phyloP scores from a whole-genome alignment of 176 grass and related monocot genomes.

The Themeda triandra region DNA sequence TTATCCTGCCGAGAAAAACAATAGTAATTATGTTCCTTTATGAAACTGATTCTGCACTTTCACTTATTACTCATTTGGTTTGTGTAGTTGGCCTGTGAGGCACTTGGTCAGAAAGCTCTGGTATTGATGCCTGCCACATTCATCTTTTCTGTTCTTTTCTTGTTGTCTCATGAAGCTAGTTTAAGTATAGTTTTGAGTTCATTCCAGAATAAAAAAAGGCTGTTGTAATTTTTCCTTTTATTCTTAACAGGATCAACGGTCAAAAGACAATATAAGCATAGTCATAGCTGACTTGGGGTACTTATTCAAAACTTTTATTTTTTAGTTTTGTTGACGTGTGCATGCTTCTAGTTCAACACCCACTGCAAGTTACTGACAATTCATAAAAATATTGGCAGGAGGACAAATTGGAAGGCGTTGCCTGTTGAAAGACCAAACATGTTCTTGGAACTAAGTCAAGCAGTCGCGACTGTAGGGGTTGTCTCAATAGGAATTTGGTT shows the following conservation, averaged over 20 bases:
- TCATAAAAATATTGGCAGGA: conserved; percentile 42
- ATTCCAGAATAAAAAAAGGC: background rate
- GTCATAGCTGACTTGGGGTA: conserved; percentile 96
- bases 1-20: background rate
- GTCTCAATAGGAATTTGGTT: conserved; percentile 87
- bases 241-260: conserved; percentile 58
- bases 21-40: background rate
- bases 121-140: conserved; percentile 40
- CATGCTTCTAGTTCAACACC: conserved; percentile 1
- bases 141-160: conserved; percentile 21
- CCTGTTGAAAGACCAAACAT: conserved; percentile 59
- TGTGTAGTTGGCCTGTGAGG: conserved; percentile 71
- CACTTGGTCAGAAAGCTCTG: conserved; percentile 67
- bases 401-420: conserved; percentile 90
- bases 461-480: conserved; percentile 65
- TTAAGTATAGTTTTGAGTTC: background rate
- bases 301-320: conserved; percentile 22
- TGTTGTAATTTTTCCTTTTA: background rate
- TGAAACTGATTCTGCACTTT: conserved; percentile 8
- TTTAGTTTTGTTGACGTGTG: background rate
- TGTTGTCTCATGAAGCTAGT: background rate
- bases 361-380: conserved; percentile 4
- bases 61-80: conserved; percentile 27
- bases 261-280: conserved; percentile 93
- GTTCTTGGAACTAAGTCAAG: conserved; percentile 84